Conservation (phyloP, 257 asterid species). For the Echium plantagineum region DNA sequence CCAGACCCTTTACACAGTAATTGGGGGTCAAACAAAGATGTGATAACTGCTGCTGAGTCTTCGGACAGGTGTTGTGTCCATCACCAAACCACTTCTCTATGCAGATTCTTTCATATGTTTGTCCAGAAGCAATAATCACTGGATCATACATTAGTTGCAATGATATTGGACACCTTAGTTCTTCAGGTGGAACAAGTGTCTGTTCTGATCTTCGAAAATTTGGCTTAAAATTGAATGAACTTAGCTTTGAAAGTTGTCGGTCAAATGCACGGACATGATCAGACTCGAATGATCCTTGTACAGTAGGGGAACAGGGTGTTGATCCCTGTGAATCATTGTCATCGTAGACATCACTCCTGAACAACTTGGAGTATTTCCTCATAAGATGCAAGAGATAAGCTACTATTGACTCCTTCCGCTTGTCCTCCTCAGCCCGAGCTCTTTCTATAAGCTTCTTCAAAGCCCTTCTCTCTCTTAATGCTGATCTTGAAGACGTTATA, state of each 20-base stretch:
- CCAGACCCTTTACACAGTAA: slow-evolving; percentile 64
- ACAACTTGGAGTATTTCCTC: slow-evolving; percentile 84
- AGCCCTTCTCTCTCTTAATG: slow-evolving; percentile 92
- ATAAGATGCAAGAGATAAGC: slow-evolving; percentile 81
- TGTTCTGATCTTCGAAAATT: slow-evolving; percentile 70
- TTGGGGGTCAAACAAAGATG: slow-evolving; percentile 62
- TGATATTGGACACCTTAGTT: slow-evolving; percentile 75
- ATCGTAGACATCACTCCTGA: slow-evolving; percentile 79
- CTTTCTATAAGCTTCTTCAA: slow-evolving; percentile 83
- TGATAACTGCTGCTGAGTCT: slow-evolving; percentile 40
- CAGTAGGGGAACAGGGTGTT: slow-evolving; percentile 91
- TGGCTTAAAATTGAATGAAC: slow-evolving; percentile 82
- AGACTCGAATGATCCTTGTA: slow-evolving; percentile 66
- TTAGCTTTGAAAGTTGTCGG: slow-evolving; percentile 65
- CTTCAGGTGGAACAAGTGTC: slow-evolving; percentile 77
- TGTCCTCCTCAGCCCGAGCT: slow-evolving; percentile 85
- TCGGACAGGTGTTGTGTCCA: slow-evolving; percentile 66
- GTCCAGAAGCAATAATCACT: slow-evolving; percentile 89
- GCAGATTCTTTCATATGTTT: slow-evolving; percentile 67
- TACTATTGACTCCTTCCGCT: slow-evolving; percentile 85
- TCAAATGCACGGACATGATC: slow-evolving; percentile 61
- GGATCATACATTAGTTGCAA: slow-evolving; percentile 79
- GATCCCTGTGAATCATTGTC: slow-evolving; percentile 98
- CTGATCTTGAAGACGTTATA: slow-evolving; percentile 90
- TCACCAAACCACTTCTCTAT: slow-evolving; percentile 78